Evolutionary conservation across 208 protist genomes (phyloP).

Genomic region (Acanthamoeba pearcei): DNA sequence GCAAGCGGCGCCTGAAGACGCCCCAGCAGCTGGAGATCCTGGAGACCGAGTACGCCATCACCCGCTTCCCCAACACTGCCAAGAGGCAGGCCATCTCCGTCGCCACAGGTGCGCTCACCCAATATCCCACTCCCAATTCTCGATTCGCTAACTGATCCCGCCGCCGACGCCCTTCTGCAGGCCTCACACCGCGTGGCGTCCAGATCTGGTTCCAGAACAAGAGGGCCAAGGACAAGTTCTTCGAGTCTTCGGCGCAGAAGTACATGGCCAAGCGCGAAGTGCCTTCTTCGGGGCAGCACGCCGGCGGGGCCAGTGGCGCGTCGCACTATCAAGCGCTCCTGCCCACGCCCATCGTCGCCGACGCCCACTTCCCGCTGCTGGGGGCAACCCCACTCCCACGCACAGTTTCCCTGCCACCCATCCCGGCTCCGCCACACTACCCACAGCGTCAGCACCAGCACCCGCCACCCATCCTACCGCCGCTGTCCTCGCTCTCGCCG

Average conservation of each 20-base stretch:
- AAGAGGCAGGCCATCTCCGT: slow-evolving; percentile 2
- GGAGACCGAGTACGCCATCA: not conserved
- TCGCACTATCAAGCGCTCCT: not conserved
- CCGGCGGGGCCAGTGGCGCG: not conserved
- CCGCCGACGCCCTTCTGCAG: not conserved
- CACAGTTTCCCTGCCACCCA: not conserved
- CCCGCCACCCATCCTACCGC: not conserved
- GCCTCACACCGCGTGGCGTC: slow-evolving; percentile 18
- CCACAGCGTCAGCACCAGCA: not conserved
- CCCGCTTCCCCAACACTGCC: slow-evolving; percentile 20
- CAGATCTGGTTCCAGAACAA: slow-evolving; percentile 53
- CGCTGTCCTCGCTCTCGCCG: slow-evolving; percentile 1
- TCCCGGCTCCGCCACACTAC: too few relatives aligned
- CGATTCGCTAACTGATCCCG: not conserved
- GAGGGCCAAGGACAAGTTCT: slow-evolving; percentile 44
- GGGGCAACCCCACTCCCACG: not conserved
- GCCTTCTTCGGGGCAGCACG: not conserved
- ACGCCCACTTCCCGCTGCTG: not conserved
- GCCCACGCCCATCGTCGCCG: not conserved
- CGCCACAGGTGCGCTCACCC: not conserved
- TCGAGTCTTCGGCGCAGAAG: slow-evolving; percentile 25
- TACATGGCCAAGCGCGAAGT: slow-evolving; percentile 13
- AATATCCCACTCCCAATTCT: not conserved
- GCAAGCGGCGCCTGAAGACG: slow-evolving; percentile 6
- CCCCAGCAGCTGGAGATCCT: not conserved